Percentiles rank a stretch among this genome's conserved stretches.
Evolutionary conservation across 1,284 basidiomycete species (phyloP).

Genomic region (Testicularia cyperi): DNA sequence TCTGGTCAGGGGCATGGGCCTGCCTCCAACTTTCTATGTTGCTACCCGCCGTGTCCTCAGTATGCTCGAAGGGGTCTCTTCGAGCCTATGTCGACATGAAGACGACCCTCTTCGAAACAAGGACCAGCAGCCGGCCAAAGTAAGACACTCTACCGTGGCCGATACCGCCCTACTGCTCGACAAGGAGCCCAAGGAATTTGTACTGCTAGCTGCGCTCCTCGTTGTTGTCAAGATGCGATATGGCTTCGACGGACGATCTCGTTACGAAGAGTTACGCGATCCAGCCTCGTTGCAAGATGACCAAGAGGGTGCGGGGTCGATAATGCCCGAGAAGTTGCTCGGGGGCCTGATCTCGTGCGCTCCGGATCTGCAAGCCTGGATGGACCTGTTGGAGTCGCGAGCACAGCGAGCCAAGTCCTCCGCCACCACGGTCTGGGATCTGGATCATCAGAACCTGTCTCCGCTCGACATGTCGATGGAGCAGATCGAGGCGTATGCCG

Average conservation of each 20-base stretch:
- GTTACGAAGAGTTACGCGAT: slow-evolving; percentile 17
- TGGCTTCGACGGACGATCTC: slow-evolving; percentile 47
- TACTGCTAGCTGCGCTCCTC: slow-evolving; percentile 66
- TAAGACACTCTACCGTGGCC: not conserved
- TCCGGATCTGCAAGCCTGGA: slow-evolving; percentile 19
- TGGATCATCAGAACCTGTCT: slow-evolving; percentile 67
- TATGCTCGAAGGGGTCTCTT: slow-evolving; percentile 9
- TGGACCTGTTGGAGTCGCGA: slow-evolving; percentile 11
- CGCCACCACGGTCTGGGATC: slow-evolving; percentile 59
- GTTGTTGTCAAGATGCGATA: slow-evolving; percentile 51
- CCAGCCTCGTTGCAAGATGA: no score
- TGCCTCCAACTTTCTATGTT: slow-evolving; percentile 67
- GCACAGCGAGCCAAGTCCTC: slow-evolving; percentile 6
- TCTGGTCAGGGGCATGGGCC: slow-evolving; percentile 70
- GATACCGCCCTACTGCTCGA: slow-evolving; percentile 47
- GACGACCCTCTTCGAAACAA: slow-evolving; percentile 6
- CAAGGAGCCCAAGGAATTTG: slow-evolving; percentile 74
- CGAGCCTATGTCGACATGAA: not conserved
- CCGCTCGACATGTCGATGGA: slow-evolving; percentile 66
- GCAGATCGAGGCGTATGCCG: slow-evolving; percentile 70
- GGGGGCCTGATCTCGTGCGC: slow-evolving; percentile 13
- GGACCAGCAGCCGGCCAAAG: slow-evolving; percentile 1
- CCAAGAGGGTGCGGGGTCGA: no score
- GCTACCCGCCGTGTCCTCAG: slow-evolving; percentile 32
- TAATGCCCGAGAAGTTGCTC: no score